Base-by-base conservation (phyloP, 129 eudicot species). In the Ambrosia trifida region DNA sequence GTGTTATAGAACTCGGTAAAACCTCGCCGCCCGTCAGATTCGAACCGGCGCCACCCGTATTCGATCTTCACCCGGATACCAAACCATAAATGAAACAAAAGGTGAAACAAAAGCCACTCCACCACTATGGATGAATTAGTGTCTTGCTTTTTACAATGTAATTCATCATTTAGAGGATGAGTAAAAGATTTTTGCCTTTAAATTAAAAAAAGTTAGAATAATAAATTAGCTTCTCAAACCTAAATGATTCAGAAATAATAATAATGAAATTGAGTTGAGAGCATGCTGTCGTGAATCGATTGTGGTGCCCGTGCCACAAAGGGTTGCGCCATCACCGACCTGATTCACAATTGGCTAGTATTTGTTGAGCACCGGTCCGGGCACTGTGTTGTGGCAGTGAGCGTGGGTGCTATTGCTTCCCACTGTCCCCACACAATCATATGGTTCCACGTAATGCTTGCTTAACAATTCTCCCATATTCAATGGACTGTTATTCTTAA, bases 341-440 rank as follows among this genome's bases (percentile, higher is more conserved):
- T 75, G 66, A 54, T 11, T 65, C 47, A 43, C 38, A 41, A 75
- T 65, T 64, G 66, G 72, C 57, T 53, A 54, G 46, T 32, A 6
- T 47, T 46, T 47, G 10, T 73, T 63, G 65, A 73, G 65, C 72
- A 53, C 20, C 65, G 66, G 57, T 13, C 72, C 31, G 76, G 3
- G 67, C 45, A 43, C 45, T 56, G 44, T 41, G 33, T 59, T 41
- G 33, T 59, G 71, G 50, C 72, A 54, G 73, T 66, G 68, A 31
- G 69, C 68, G 80, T 67, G 68, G 68, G 30, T 68, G 36, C 56
- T 44, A 44, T 65, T 66, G 79, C 72, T 75, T 53, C 68, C 68
- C 66, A 56, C 65, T 68, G 68, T 67, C 80, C 80, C 68, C 80
- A 76, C 68, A 76, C 31, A 33, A 67, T 67, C 80, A 76, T 66